Evolutionary conservation across 495 filamentous ascomycete species (phyloP).

Genomic region (Astrothelium subdiscretum): DNA sequence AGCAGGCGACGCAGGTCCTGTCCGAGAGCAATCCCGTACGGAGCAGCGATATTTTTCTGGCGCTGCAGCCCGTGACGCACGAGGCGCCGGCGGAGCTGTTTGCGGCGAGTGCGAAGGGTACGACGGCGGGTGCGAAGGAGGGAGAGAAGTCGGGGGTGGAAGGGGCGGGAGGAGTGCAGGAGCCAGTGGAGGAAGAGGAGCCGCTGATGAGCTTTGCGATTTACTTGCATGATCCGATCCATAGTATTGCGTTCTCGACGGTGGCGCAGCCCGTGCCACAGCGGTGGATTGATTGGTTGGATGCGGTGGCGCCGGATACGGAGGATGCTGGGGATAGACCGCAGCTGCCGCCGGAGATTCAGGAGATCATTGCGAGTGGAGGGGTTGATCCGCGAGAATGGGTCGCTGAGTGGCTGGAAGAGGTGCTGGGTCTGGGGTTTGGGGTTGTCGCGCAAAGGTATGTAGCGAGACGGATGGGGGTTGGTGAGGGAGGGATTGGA

Average conservation of each 20-base stretch:
- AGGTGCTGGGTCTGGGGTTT: conserved; percentile 63
- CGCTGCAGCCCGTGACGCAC: conserved; percentile 75
- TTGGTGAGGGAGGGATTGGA: conserved; percentile 73
- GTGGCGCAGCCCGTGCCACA: conserved; percentile 75
- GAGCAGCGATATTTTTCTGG: conserved; percentile 86
- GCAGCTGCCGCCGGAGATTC: conserved; percentile 66
- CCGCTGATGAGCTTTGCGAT: conserved; percentile 71
- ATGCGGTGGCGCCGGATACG: conserved; percentile 51
- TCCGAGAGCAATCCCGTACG: conserved; percentile 80
- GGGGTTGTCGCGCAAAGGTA: conserved; percentile 93
- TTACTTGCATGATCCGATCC: conserved; percentile 86
- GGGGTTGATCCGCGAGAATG: conserved; percentile 93
- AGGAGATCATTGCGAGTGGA: conserved; percentile 74
- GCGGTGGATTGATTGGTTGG: conserved; percentile 85
- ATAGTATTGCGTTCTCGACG: conserved; percentile 76
- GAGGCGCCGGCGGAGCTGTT: conserved; percentile 54
- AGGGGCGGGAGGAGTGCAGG: conserved; percentile 38
- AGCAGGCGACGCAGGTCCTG: conserved; percentile 58
- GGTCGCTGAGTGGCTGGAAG: conserved; percentile 96
- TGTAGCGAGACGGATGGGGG: conserved; percentile 89
- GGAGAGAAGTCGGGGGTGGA: too few relatives aligned
- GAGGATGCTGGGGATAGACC: conserved; percentile 28
- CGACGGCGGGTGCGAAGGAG: conserved; percentile 36
- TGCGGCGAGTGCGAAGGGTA: conserved; percentile 40
- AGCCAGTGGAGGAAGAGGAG: conserved; percentile 36